Evolutionary conservation across 2,329 filamentous ascomycete genomes (phyloP).

Genomic region (Talaromyces sp.): DNA sequence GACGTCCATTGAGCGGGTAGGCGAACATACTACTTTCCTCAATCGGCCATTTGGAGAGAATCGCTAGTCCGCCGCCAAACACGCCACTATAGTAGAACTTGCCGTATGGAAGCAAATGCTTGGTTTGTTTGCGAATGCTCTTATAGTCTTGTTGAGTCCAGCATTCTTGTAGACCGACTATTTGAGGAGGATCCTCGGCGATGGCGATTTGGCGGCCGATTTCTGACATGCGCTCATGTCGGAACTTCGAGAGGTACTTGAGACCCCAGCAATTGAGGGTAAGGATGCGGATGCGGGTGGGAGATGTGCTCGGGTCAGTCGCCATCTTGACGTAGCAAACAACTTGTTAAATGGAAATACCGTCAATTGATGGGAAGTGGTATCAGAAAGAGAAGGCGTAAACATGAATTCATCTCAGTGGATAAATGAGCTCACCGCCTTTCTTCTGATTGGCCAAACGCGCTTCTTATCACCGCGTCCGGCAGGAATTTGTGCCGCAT

Average conservation of each 20-base stretch:
- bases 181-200: slow-evolving; percentile 66
- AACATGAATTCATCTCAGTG: not conserved
- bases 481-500: slow-evolving; percentile 13
- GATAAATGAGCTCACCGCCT: slow-evolving; percentile 23
- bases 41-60: slow-evolving; percentile 88
- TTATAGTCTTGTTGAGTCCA: slow-evolving; percentile 84
- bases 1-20: slow-evolving; percentile 89
- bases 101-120: slow-evolving; percentile 73
- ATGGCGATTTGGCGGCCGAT: slow-evolving; percentile 76
- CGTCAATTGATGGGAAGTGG: not conserved
- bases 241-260: slow-evolving; percentile 76
- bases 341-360: not conserved
- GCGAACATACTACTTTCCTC: slow-evolving; percentile 79
- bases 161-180: slow-evolving; percentile 92
- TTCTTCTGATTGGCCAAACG: slow-evolving; percentile 21
- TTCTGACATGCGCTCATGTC: slow-evolving; percentile 71
- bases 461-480: slow-evolving; percentile 20
- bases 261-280: slow-evolving; percentile 98
- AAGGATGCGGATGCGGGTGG: slow-evolving; percentile 68
- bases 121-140: slow-evolving; percentile 69
- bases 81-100: slow-evolving; percentile 92
- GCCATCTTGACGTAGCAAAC: slow-evolving; percentile 2
- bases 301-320: slow-evolving; percentile 27
- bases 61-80: slow-evolving; percentile 83
- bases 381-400: not conserved